These are phyloP conservation scores for Henckelia pumila DNA, from an alignment of 257 asterid species.

Conservation along the genomic window DNA sequence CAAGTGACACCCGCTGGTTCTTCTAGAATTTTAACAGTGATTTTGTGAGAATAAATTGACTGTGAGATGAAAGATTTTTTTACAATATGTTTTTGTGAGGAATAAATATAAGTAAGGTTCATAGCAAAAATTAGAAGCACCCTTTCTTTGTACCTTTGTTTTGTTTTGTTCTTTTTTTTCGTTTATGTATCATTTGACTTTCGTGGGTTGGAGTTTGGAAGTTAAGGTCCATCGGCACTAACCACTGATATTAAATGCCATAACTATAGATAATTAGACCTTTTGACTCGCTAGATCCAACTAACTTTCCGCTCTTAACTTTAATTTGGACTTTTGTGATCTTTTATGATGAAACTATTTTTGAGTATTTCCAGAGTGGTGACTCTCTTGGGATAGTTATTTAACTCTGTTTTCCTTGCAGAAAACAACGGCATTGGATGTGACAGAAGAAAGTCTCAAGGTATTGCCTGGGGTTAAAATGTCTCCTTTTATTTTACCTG, in stretches of 20 bases:
- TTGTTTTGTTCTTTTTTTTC: not conserved
- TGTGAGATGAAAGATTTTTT: not conserved
- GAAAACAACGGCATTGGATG: conserved; percentile 81
- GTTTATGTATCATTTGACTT: not conserved
- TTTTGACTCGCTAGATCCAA: not conserved
- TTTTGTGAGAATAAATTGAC: not conserved
- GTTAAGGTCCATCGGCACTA: too few species aligned
- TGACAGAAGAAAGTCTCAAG: conserved; percentile 87
- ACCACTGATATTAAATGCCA: too few species aligned
- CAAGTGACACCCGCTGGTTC: not conserved
- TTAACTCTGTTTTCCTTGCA: conserved; percentile 50
- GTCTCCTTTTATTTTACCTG: conserved; percentile 18
- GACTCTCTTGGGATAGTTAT: conserved; percentile 28
- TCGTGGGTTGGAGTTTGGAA: not conserved
- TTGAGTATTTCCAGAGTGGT: conserved; percentile 1
- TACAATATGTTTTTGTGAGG: not conserved
- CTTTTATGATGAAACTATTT: conserved; percentile 13
- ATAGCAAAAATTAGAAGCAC: not conserved
- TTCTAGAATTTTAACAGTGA: not conserved
- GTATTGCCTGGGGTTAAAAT: conserved; percentile 39
- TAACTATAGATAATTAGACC: conserved; percentile 8
- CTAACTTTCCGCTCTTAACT: not conserved
- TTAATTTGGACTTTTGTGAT: conserved; percentile 6
- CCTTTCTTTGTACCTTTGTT: not conserved
- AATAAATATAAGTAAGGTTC: not conserved